Evolutionary conservation across 768 basidiomycete genomes (phyloP), one percentile per base, ranked within the genome.

Genomic region (Kwoniella heveanensis): DNA sequence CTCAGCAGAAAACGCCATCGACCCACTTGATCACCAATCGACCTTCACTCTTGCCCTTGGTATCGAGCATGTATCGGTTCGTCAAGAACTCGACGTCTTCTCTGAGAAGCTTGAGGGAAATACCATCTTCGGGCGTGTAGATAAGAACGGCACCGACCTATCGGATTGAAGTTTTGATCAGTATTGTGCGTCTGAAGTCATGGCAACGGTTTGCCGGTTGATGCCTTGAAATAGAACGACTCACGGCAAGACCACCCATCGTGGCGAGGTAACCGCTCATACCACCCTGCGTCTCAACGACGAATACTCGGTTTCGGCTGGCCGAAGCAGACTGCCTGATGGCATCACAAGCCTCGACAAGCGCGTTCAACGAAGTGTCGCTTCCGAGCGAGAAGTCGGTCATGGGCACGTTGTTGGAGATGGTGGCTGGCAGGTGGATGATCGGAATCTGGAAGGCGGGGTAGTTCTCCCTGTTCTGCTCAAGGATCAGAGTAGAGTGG

Each of bases 291-390:
- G 94, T 97, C 81, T 99, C 95, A 19, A 99, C 92, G 1, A 98
- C 90, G 77, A 99, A 99, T 63, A 97, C 96, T 47, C 96, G 84
- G 79, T 98, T 93, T 66, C 96, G 81, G 76, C 92, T 96, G 4
- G 96, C 95, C 59, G 90, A 90, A 10, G 96, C 96, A 75, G 92
- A 94, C 84, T 99, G 96, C 82, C 94, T 96, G 82, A 99, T 97
- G 46, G 94, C 88, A 81, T 99, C 96, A 77, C 95, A 98, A 6
- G 96, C 96, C 65, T 94, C 91, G 57, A 98, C 93, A 29, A 99
- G 84, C 2, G 94, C 93, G 79, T 98, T 99, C 84, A 99, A 83
- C 79, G 90, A 91, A n/a, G 96, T 99, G 77, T 99, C 96, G 71
- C 88, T 90, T 50, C 96, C 96, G 64, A 99, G 82, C 78, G 91